Base-by-base conservation (phyloP, 345 rosid genomes). In the Populus alba region DNA sequence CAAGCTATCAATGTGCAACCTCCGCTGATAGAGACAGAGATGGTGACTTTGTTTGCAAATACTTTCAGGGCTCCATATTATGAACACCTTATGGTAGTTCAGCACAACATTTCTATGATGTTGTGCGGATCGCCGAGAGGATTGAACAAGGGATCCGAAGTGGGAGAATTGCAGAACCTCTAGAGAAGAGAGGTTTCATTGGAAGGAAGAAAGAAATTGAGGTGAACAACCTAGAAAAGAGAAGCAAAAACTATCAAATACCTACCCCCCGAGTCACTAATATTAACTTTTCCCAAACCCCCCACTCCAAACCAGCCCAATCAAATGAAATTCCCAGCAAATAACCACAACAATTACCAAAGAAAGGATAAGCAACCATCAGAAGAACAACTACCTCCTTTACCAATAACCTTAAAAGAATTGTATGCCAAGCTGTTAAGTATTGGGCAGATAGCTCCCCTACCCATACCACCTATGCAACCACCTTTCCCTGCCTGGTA, bases 251-350 rank as follows among this genome's bases (percentile, higher is more conserved):
- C 22, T 16, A 16, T 0, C 55, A 49, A 15, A 16, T 22, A 16
- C 55, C 22, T 49, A 1, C 22, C 0, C 2, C 55, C 7, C 55
- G 16, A 16, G 1, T 17, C 55, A 5, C 55, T 0, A 16, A 0
- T 0, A 5, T 49, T 2, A 49, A 49, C 2, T 49, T 49, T 49
- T 5, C 9, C n/a, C 2, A 51, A 18, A 18, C n/a, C 9, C 8
- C 0, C 2, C 0, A 0, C 0, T 0, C 6, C 18, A 38, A 38
- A 38, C 41, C 41, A 7, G 0, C 41, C 2, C 8, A 1, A 7
- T 38, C 10, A 38, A 8, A 0, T 2, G 17, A 49, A 49, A 0
- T 49, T 49, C 55, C 55, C 8, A 1, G 0, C 17, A 0, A 1
- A 16, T 0, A 17, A 0, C 22, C 8, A 17, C 5, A 49, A 5